A percentile compares a stretch with the other conserved stretches of the same genome.
Evolutionary conservation across 306 rosid genomes (phyloP).

Genomic region (Dicorynia guianensis): DNA sequence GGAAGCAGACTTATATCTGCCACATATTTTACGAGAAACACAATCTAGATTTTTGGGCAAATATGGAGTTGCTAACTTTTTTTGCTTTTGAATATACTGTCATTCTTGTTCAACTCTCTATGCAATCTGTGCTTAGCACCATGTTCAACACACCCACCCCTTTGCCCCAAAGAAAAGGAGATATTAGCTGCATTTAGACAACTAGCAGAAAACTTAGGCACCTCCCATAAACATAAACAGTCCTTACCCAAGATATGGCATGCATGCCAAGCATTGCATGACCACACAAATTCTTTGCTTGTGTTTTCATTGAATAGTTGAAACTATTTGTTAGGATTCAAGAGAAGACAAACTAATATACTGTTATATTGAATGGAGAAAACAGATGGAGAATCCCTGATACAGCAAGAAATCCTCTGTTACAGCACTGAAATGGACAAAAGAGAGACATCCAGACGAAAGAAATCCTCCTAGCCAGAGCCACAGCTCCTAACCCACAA

Average conservation of each 20-base stretch:
- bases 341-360: too few species aligned
- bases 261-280: constrained; percentile 21
- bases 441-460: too few species aligned
- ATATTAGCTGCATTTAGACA: neutral
- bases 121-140: neutral
- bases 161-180: constrained; percentile 10
- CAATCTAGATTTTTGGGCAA: neutral
- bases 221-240: constrained; percentile 14
- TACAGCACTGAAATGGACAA: too few species aligned
- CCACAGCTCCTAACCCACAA: too few species aligned
- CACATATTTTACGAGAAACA: neutral
- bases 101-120: constrained; percentile 1
- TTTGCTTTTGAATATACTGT: constrained; percentile 6
- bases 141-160: neutral
- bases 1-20: constrained; percentile 11
- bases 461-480: too few species aligned
- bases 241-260: constrained; percentile 16
- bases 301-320: neutral
- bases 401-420: too few species aligned
- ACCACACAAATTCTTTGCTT: neutral
- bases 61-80: neutral
- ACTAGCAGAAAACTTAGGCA: constrained; percentile 14
- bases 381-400: too few species aligned
- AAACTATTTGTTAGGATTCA: too few species aligned
- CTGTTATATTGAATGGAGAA: too few species aligned